Conservation (phyloP, 192 early-diverging fungal genomes). For the Coemansia sp. region DNA sequence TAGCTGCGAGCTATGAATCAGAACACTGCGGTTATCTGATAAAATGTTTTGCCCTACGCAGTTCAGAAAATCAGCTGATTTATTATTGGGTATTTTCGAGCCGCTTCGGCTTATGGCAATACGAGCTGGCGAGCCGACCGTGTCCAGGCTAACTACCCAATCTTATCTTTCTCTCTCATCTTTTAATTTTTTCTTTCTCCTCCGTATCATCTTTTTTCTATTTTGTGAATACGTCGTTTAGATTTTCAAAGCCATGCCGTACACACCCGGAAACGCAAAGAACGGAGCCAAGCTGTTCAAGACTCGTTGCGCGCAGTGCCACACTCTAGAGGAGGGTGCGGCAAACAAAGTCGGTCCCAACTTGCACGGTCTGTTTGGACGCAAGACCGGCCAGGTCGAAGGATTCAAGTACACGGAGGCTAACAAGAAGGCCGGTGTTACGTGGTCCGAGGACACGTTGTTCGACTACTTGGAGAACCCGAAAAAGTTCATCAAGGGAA, state of each 20-base stretch:
- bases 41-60: too few relatives aligned
- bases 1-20: too few relatives aligned
- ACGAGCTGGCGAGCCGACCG: background rate
- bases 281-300: conserved; percentile 77
- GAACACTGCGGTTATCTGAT: too few relatives aligned
- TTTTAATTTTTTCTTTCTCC: conserved; percentile 5
- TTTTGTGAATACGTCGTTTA: background rate
- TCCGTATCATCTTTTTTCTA: background rate
- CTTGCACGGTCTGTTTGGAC: conserved; percentile 89
- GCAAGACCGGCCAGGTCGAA: conserved; percentile 78
- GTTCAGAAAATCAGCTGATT: background rate
- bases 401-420: conserved; percentile 93
- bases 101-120: background rate
- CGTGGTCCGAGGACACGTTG: conserved; percentile 88
- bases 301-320: conserved; percentile 98
- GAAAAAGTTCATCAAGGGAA: conserved; percentile 94
- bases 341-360: conserved; percentile 97
- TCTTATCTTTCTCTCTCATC: conserved; percentile 9
- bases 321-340: conserved; percentile 77
- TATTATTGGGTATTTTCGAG: background rate
- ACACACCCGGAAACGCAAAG: conserved; percentile 41
- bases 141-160: background rate
- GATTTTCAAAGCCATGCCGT: conserved; percentile 12
- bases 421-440: conserved; percentile 81
- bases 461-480: conserved; percentile 98